phyloP scores from a whole-genome alignment of 1,284 basidiomycete species.

The Papiliotrema terrestris region DNA sequence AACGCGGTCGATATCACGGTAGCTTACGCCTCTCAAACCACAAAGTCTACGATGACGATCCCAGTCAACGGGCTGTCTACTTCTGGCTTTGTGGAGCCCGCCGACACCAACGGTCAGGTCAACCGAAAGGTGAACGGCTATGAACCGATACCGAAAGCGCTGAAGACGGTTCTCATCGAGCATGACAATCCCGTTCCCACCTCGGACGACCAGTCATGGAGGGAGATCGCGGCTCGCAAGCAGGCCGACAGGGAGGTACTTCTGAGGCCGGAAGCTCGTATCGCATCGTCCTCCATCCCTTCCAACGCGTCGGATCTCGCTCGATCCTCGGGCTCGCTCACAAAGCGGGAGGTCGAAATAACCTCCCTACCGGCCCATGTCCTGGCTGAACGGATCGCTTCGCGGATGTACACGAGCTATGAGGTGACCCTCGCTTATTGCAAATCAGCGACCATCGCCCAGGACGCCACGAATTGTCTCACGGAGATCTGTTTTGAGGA shows the following conservation, averaged over 20 bases:
- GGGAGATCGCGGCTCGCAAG: neutral
- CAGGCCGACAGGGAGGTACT: neutral
- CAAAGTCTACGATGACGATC: too few species aligned
- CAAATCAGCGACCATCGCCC: conserved; percentile 73
- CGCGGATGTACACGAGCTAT: conserved; percentile 1
- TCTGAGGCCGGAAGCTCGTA: neutral
- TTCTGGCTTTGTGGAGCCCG: neutral
- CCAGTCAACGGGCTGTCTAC: too few species aligned
- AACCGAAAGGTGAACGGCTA: neutral
- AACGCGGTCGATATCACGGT: too few species aligned
- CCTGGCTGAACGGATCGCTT: neutral
- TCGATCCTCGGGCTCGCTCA: neutral
- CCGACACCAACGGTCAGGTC: neutral
- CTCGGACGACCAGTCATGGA: neutral
- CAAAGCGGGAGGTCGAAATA: neutral
- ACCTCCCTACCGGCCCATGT: neutral
- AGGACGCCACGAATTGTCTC: conserved; percentile 50
- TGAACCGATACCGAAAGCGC: too few species aligned
- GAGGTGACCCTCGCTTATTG: conserved; percentile 55
- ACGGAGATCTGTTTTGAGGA: conserved; percentile 48
- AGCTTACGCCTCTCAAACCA: too few species aligned
- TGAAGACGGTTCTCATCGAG: too few species aligned
- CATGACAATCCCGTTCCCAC: too few species aligned
- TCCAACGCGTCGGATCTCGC: neutral
- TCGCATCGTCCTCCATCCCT: too few species aligned